Evolutionary conservation across 2,329 filamentous ascomycete species (phyloP).

Genomic region (Emergomyces africanus): DNA sequence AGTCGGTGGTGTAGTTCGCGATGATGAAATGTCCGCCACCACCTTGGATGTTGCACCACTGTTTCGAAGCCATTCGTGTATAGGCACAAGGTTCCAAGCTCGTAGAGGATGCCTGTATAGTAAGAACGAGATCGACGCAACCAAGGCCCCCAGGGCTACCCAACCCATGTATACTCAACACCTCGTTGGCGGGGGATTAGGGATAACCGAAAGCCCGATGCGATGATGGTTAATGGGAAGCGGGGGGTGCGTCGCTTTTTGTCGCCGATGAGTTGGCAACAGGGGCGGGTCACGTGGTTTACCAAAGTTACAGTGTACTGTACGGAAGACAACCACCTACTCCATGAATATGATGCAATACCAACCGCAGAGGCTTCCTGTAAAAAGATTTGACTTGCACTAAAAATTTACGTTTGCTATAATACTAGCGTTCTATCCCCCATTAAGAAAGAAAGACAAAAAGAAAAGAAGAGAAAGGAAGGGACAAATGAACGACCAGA

Average conservation of each 20-base stretch:
- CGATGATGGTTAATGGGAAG: too few relatives aligned
- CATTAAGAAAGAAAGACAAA: too few relatives aligned
- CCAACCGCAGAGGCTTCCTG: too few relatives aligned
- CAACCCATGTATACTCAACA: conserved; percentile 28
- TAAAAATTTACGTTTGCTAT: too few relatives aligned
- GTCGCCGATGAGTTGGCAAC: not conserved
- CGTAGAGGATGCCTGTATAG: conserved; percentile 27
- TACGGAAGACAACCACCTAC: too few relatives aligned
- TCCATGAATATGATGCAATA: too few relatives aligned
- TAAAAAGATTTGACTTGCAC: too few relatives aligned
- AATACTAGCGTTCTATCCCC: too few relatives aligned
- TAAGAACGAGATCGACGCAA: conserved; percentile 28
- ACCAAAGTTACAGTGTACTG: too few relatives aligned
- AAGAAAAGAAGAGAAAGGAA: not conserved
- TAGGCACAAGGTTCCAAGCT: conserved; percentile 17
- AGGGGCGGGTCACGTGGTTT: not conserved
- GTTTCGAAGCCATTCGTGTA: not conserved
- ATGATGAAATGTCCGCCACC: not conserved
- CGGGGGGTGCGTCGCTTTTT: not conserved
- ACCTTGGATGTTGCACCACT: not conserved
- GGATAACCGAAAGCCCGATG: too few relatives aligned
- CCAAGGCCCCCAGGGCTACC: conserved; percentile 26
- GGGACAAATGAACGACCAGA: not conserved
- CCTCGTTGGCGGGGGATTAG: not conserved
- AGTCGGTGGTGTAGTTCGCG: not conserved